Conservation (phyloP, 1,139 yeast species). For the Ashbya aceris region DNA sequence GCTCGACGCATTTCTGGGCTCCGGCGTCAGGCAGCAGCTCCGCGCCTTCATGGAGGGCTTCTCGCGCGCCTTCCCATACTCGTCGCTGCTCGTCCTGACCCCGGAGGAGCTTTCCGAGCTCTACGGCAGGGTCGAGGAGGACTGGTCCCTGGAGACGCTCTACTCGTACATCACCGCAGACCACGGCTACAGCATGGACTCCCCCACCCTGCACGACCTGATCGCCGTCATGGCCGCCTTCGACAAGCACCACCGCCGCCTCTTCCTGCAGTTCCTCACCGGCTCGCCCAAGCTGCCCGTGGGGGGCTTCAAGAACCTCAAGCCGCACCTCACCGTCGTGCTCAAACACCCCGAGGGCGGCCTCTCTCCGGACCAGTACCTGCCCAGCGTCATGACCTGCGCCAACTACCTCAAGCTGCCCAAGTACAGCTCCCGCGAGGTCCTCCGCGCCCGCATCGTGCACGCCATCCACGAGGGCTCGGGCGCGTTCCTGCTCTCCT, state of each 20-base stretch:
- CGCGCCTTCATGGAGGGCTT: conserved; percentile 73
- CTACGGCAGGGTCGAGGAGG: conserved; percentile 73
- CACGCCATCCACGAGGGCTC: conserved; percentile 85
- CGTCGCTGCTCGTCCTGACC: conserved; percentile 60
- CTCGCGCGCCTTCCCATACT: conserved; percentile 72
- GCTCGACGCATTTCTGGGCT: conserved; percentile 50
- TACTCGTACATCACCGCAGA: conserved; percentile 64
- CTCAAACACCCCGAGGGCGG: conserved; percentile 66
- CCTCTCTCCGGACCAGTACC: conserved; percentile 63
- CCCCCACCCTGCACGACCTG: conserved; percentile 51
- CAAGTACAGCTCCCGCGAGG: conserved; percentile 53
- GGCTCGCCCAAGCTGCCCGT: conserved; percentile 91
- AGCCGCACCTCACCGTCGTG: conserved; percentile 83
- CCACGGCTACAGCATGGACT: conserved; percentile 79
- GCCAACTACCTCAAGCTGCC: conserved; percentile 91
- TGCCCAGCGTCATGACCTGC: conserved; percentile 98
- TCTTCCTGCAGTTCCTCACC: conserved; percentile 78
- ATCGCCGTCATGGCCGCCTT: conserved; percentile 53
- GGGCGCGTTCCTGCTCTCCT: conserved; percentile 77
- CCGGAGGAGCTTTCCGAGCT: conserved; percentile 63
- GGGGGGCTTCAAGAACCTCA: conserved; percentile 82
- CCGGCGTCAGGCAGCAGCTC: conserved; percentile 59
- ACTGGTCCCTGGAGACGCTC: conserved; percentile 69
- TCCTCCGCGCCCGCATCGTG: conserved; percentile 48
- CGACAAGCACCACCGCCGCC: conserved; percentile 46